Base-by-base conservation (phyloP, 2,329 filamentous ascomycete genomes). In the Fusarium clavum region DNA sequence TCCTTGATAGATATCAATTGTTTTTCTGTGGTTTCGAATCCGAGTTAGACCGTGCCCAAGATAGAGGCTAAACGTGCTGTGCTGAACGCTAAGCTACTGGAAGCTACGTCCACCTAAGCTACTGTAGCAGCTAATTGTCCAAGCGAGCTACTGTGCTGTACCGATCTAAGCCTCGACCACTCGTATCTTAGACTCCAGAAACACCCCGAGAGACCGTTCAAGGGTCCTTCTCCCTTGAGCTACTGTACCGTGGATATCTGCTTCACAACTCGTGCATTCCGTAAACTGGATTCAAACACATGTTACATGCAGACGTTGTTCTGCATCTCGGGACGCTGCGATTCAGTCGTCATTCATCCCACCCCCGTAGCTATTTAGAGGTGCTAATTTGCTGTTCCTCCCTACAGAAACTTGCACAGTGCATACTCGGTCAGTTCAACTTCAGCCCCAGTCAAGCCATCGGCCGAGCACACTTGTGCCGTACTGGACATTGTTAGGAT, bases 171-270 rank as follows among this genome's bases (percentile, higher is more conserved):
- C 67, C 51, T 53, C 55, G 59, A 57, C 64, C 63, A 64, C 44
- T 70, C 54, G 67, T 68, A 68, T 71, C 67, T 47, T 62, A 51
- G 57, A 68, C 67, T 63, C 67, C 47, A 44, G 48, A 61, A 54
- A 48, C 52, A 63, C 57, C 61, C 61, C 52, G 57, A 53, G 54
- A 66, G 20, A 32, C 41, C 22, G 30, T 66, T 66, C 54, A 66
- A 66, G 63, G 61, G 61, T 66, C 55, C 25, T 53, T 46, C 45
- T 55, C 30, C 55, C 29, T 40, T 30, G 20, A 38, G 47, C 32
- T 65, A 24, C 20, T 32, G 45, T 16, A 12, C 27, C n/a, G 46
- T n/a, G 34, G 34, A 38, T 38, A 38, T 29, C 25, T 27, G 25
- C 20, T 22, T 29, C n/a, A 30, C 9, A 12, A 18, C n/a, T 25